Evolutionary conservation across 768 basidiomycete genomes (phyloP), one percentile per base, ranked within the genome.

Genomic region (Pholiota conissans): DNA sequence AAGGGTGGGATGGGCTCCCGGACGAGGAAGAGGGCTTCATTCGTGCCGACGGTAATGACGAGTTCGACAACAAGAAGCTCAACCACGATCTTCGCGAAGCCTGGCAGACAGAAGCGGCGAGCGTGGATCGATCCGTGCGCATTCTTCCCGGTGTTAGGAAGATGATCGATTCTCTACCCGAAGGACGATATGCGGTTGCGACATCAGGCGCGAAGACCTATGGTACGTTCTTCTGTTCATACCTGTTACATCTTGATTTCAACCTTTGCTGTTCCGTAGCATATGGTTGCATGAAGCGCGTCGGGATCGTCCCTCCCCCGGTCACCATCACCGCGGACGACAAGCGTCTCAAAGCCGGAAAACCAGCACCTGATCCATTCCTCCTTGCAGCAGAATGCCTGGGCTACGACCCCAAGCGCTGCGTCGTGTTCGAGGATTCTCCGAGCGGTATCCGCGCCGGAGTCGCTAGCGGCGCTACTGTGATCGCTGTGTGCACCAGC

Each of bases 341-440:
- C 76, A 83, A 85, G 63, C 84, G 87, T 30, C 78, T 90, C 62
- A 84, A 86, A 66, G 81, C 82, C 0, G 84, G 84, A 22, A 85
- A 85, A 69, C 84, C 84, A 27, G 82, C 83, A 0, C 84, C 83
- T 7, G 84, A 85, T 65, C 84, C 84, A 1, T 85, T 85, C 77
- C 74, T 85, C 59, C 84, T 85, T 51, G 84, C 84, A 10, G 84
- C 84, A 8, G 68, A 79, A 61, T 81, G 82, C 64, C 79, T 85
- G 49, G 83, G 84, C 6, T 85, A 78, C 65, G 70, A 77, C 5
- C 77, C 82, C 47, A 76, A 77, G 48, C 78, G 80, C n/a, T 88
- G 86, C 60, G 80, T 93, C 62, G 90, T 92, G 27, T 84, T 93
- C 50, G 90, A 91, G 66, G 90, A 93, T 65, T 90, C 90, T 5